These are phyloP conservation scores for Claviceps sp. DNA, from an alignment of 2,329 filamentous ascomycete genomes.

Conservation along the genomic window DNA sequence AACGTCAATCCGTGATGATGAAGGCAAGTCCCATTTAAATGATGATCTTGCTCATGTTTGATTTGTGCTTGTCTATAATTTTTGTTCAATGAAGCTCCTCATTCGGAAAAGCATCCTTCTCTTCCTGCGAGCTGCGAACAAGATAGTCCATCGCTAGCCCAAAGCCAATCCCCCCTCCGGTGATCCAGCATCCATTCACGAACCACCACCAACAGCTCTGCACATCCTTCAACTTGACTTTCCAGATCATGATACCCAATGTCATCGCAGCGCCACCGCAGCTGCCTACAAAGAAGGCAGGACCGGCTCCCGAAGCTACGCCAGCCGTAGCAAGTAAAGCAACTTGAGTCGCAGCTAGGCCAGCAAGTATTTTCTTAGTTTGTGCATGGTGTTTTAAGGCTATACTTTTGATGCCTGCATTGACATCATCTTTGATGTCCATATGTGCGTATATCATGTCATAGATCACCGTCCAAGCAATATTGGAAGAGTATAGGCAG, in stretches of 20 bases:
- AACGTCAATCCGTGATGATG: not conserved
- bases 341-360: constrained; percentile 56
- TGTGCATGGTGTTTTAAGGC: constrained; percentile 65
- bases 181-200: constrained; percentile 55
- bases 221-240: constrained; percentile 50
- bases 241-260: constrained; percentile 52
- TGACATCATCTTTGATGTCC: constrained; percentile 75
- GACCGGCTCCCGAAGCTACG: constrained; percentile 50
- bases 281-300: constrained; percentile 53
- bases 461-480: constrained; percentile 79
- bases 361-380: constrained; percentile 62
- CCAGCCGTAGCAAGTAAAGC: constrained; percentile 58
- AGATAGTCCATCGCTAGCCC: constrained; percentile 48
- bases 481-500: constrained; percentile 61
- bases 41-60: not conserved
- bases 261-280: constrained; percentile 50
- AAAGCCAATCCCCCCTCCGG: constrained; percentile 46
- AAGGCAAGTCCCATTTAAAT: not conserved
- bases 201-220: constrained; percentile 70
- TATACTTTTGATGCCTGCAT: constrained; percentile 81
- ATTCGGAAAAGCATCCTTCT: constrained; percentile 5
- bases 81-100: not conserved
- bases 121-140: constrained; percentile 28
- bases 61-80: not conserved
- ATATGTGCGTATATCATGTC: constrained; percentile 93